phyloP scores from a whole-genome alignment of 2,329 filamentous ascomycete genomes.

The Myrmaecium sp. region DNA sequence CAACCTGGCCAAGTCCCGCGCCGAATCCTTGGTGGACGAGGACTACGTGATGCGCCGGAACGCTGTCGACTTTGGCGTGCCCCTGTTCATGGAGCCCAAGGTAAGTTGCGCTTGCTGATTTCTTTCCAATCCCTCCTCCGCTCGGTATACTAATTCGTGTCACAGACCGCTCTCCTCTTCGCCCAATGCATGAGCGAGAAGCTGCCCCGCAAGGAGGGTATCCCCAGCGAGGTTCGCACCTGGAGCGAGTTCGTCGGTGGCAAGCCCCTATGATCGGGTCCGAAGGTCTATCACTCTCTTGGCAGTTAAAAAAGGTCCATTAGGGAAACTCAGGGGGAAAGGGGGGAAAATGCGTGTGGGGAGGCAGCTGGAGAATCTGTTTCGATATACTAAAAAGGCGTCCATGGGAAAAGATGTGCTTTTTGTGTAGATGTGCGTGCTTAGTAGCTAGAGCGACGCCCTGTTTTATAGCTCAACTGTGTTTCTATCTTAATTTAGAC shows the following conservation, averaged over 20 bases:
- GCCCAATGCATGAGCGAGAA: constrained; percentile 96
- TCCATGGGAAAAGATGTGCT: too few species aligned
- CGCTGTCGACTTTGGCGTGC: constrained; percentile 94
- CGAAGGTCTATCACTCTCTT: too few species aligned
- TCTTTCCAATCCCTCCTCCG: constrained; percentile 1
- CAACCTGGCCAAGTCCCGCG: constrained; percentile 75
- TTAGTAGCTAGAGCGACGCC: too few species aligned
- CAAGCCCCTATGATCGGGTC: constrained; percentile 4
- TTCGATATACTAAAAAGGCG: too few species aligned
- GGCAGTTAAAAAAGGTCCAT: too few species aligned
- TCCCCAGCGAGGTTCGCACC: constrained; percentile 75
- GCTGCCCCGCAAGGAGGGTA: constrained; percentile 72
- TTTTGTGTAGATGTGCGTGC: too few species aligned
- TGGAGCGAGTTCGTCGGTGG: constrained; percentile 89
- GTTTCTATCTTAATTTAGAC: too few species aligned
- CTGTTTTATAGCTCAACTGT: too few species aligned
- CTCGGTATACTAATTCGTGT: not conserved
- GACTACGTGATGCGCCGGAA: constrained; percentile 99
- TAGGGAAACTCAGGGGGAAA: too few species aligned
- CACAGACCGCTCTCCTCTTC: constrained; percentile 82
- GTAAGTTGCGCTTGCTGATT: too few species aligned
- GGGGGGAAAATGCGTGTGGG: too few species aligned
- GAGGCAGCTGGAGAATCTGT: too few species aligned
- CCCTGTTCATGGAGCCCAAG: constrained; percentile 96
- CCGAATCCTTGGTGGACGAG: constrained; percentile 71